Conservation (phyloP, 805 yeast genomes). For the Saccharomycopsis microspora region DNA sequence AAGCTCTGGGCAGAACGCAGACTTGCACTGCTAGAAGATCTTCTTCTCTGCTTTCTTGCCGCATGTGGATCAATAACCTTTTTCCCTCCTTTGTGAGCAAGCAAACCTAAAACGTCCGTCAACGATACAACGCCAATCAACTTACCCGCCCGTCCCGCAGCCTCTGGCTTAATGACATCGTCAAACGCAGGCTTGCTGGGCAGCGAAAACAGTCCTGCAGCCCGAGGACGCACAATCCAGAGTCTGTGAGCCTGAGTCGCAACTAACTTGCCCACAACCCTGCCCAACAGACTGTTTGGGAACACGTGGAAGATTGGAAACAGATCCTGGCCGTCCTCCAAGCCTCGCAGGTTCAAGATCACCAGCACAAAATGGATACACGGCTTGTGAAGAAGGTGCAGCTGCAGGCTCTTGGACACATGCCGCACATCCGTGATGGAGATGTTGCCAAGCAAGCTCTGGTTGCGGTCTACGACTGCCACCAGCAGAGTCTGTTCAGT, state of each 20-base stretch:
- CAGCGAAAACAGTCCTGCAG: slow-evolving; percentile 18
- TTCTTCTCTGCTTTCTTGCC: slow-evolving; percentile 33
- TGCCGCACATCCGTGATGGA: slow-evolving; percentile 90
- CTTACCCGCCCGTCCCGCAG: slow-evolving; percentile 59
- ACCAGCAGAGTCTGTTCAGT: slow-evolving; percentile 74
- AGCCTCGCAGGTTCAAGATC: slow-evolving; percentile 77
- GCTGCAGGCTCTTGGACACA: slow-evolving; percentile 78
- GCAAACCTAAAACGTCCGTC: slow-evolving; percentile 76
- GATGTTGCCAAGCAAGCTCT: slow-evolving; percentile 77
- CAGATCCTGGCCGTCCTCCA: slow-evolving; percentile 90
- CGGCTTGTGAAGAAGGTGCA: slow-evolving; percentile 67
- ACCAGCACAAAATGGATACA: slow-evolving; percentile 84
- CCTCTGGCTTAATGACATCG: slow-evolving; percentile 19
- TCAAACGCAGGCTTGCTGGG: slow-evolving; percentile 10
- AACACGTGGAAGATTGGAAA: slow-evolving; percentile 95
- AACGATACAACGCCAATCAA: slow-evolving; percentile 85
- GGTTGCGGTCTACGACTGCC: slow-evolving; percentile 79
- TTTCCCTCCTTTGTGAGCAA: slow-evolving; percentile 44
- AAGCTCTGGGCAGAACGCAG: slow-evolving; percentile 10
- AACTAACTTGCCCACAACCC: slow-evolving; percentile 88
- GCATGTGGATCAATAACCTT: slow-evolving; percentile 64
- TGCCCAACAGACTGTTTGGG: slow-evolving; percentile 63
- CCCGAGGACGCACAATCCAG: slow-evolving; percentile 62
- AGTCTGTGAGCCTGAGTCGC: slow-evolving; percentile 90
- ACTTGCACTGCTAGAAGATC: slow-evolving; percentile 13